Evolutionary conservation across 2,329 filamentous ascomycete genomes (phyloP).

Genomic region (Epicoccum sorghinum): DNA sequence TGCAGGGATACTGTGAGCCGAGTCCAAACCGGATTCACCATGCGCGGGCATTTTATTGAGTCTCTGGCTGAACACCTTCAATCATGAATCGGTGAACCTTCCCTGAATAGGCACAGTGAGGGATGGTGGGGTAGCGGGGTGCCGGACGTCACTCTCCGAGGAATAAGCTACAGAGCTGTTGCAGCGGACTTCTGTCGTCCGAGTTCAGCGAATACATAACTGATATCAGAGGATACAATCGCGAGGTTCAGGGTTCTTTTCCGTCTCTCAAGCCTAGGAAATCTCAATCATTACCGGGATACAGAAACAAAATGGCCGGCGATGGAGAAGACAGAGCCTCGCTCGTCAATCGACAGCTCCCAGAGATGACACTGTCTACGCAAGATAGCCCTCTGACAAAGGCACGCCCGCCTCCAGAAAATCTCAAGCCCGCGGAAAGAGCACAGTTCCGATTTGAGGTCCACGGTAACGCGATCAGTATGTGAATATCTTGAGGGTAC

Average conservation of each 20-base stretch:
- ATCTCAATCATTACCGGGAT: not conserved
- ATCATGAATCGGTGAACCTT: slow-evolving; percentile 4
- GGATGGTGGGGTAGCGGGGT: slow-evolving; percentile 13
- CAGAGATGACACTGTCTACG: slow-evolving; percentile 59
- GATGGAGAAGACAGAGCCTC: slow-evolving; percentile 50
- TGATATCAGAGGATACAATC: not conserved
- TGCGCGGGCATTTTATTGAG: no score
- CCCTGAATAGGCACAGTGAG: not conserved
- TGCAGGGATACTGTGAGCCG: no score
- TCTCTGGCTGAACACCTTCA: no score
- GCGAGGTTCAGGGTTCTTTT: not conserved
- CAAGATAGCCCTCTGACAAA: slow-evolving; percentile 51
- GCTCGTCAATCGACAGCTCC: slow-evolving; percentile 53
- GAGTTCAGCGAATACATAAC: slow-evolving; percentile 7
- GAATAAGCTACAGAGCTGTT: slow-evolving; percentile 8
- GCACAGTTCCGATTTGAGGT: slow-evolving; percentile 59
- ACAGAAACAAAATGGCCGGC: slow-evolving; percentile 37
- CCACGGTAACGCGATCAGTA: slow-evolving; percentile 60
- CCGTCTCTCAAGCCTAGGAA: no score
- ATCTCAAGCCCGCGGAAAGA: slow-evolving; percentile 49
- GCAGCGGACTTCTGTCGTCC: slow-evolving; percentile 15
- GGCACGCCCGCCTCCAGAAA: slow-evolving; percentile 52
- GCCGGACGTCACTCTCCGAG: slow-evolving; percentile 6
- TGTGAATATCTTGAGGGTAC: slow-evolving; percentile 32
- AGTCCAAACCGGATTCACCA: no score